Conservation (phyloP, 345 rosid genomes). For the Eucalyptus erythrocorys region DNA sequence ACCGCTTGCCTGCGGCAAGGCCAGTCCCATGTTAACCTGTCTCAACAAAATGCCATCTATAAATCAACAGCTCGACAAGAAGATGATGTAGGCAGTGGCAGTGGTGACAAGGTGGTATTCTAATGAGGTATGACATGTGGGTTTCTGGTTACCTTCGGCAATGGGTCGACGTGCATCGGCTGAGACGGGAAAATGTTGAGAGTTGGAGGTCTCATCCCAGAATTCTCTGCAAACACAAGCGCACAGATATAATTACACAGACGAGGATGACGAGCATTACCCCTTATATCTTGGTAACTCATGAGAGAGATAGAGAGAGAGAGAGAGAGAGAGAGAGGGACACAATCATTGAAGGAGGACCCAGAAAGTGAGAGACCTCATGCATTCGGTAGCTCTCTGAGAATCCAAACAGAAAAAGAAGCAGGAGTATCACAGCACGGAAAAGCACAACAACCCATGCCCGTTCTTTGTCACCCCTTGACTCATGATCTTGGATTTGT, state of each 20-base stretch:
- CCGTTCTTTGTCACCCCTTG: not conserved
- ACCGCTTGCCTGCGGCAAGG: constrained; percentile 14
- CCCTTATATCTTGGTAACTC: not conserved
- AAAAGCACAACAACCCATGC: not conserved
- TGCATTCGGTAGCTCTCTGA: not conserved
- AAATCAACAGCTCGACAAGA: not conserved
- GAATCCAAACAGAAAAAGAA: not conserved
- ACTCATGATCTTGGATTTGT: not conserved
- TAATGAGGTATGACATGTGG: not conserved
- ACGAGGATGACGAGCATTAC: not conserved
- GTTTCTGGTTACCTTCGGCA: constrained; percentile 15
- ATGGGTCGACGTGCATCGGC: constrained; percentile 82
- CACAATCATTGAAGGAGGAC: not conserved
- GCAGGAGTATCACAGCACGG: not conserved
- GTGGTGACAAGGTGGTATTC: not conserved
- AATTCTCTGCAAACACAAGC: constrained; percentile 32
- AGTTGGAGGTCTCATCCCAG: constrained; percentile 91
- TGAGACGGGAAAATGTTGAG: constrained; percentile 96
- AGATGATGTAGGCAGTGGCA: not conserved
- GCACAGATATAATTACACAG: not conserved
- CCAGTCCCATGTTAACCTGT: constrained; percentile 1
- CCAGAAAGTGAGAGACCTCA: not conserved
- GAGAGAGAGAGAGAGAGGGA: not conserved
- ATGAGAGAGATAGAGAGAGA: not conserved
- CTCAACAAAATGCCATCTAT: not conserved